phyloP scores from a whole-genome alignment of 768 basidiomycete species.

The Cyclocybe cylindracea region DNA sequence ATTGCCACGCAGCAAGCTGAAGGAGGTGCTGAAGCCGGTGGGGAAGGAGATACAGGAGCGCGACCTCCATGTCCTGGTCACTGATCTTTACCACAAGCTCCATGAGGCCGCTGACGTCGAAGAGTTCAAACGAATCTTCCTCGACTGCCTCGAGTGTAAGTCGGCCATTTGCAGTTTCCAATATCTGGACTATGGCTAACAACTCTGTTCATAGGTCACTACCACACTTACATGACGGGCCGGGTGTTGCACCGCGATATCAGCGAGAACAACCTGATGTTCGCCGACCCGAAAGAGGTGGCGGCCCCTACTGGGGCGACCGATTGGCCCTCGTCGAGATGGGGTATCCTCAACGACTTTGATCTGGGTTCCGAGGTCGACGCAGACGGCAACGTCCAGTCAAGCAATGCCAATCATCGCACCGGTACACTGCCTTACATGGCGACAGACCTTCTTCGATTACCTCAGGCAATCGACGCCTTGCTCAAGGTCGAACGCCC shows the following conservation, averaged over 20 bases:
- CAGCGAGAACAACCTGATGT: constrained; percentile 33
- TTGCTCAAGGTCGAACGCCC: too few relatives aligned
- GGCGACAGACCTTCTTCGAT: constrained; percentile 24
- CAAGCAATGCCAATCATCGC: constrained; percentile 5
- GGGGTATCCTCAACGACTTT: constrained; percentile 28
- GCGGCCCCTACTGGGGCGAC: constrained; percentile 1
- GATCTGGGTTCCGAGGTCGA: constrained; percentile 19
- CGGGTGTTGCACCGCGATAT: constrained; percentile 30
- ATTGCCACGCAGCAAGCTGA: too few relatives aligned
- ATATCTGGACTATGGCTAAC: not conserved
- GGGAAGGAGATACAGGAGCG: too few relatives aligned
- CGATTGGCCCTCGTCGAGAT: too few relatives aligned
- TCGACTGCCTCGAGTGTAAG: constrained; percentile 11
- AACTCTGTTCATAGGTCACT: constrained; percentile 18
- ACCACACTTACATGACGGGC: constrained; percentile 14
- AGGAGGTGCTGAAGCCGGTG: too few relatives aligned
- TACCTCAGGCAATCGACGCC: too few relatives aligned
- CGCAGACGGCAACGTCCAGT: not conserved
- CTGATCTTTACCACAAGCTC: not conserved
- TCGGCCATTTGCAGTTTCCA: not conserved
- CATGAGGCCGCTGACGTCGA: constrained; percentile 2
- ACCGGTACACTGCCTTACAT: constrained; percentile 31
- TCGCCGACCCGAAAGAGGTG: constrained; percentile 1
- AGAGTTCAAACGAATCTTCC: constrained; percentile 9
- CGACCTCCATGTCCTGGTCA: too few relatives aligned